These are phyloP conservation scores for Opeltia flavorubescens DNA, from an alignment of 495 filamentous ascomycete genomes.

Conservation along the genomic window DNA sequence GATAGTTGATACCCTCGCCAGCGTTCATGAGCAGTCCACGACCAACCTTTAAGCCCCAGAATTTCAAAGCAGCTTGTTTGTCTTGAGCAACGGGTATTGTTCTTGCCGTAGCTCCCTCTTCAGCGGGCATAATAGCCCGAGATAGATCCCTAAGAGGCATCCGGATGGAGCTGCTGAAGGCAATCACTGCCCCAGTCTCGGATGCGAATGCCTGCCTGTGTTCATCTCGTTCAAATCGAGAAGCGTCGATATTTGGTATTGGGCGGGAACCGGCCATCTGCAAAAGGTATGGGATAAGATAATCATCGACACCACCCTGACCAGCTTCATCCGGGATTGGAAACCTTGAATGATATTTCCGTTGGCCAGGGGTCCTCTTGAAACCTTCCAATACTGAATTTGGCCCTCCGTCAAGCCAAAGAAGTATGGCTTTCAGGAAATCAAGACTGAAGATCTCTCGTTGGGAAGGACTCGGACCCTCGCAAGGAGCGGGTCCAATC, in stretches of 20 bases:
- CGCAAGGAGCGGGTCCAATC: slow-evolving; percentile 34
- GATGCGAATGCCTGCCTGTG: slow-evolving; percentile 35
- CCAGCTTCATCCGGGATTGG: slow-evolving; percentile 36
- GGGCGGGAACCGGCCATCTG: slow-evolving; percentile 30
- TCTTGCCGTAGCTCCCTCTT: slow-evolving; percentile 2
- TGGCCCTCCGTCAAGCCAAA: slow-evolving; percentile 47
- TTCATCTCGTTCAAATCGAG: slow-evolving; percentile 42
- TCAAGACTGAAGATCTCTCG: slow-evolving; percentile 46
- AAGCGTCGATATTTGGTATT: slow-evolving; percentile 44
- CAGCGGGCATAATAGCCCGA: slow-evolving; percentile 18
- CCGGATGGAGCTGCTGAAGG: slow-evolving; percentile 39
- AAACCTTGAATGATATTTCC: slow-evolving; percentile 27
- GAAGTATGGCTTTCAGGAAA: slow-evolving; percentile 48
- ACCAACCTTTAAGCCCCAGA: slow-evolving; percentile 50
- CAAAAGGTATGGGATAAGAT: slow-evolving; percentile 46
- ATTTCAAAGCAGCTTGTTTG: slow-evolving; percentile 29
- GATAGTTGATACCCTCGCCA: slow-evolving; percentile 41
- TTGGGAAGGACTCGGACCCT: slow-evolving; percentile 26
- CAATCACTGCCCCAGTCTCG: slow-evolving; percentile 41
- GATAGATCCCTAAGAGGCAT: slow-evolving; percentile 38
- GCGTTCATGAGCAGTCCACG: slow-evolving; percentile 48
- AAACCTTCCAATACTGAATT: slow-evolving; percentile 41
- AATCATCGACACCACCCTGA: slow-evolving; percentile 37
- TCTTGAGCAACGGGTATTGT: slow-evolving; percentile 15
- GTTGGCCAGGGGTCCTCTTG: slow-evolving; percentile 24